Conservation (phyloP, 1,139 yeast genomes). For the Debaryomyces sp. region DNA sequence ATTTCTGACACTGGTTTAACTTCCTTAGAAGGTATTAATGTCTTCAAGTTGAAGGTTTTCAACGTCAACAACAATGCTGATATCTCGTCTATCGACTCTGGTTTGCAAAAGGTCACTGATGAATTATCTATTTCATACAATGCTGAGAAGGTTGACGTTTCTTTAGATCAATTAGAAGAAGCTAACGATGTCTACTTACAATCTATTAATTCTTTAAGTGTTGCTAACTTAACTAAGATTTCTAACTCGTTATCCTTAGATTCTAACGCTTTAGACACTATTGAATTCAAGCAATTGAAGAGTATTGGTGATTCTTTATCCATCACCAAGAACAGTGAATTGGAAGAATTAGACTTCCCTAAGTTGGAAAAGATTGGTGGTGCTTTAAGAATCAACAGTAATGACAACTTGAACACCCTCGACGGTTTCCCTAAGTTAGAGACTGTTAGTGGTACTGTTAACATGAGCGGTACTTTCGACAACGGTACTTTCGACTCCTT, state of each 20-base stretch:
- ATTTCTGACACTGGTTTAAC: slow-evolving; percentile 87
- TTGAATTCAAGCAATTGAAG: slow-evolving; percentile 59
- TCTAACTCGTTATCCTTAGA: slow-evolving; percentile 82
- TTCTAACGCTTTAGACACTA: slow-evolving; percentile 59
- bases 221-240: slow-evolving; percentile 67
- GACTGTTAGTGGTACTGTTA: slow-evolving; percentile 86
- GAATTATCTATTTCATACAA: slow-evolving; percentile 80
- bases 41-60: slow-evolving; percentile 69
- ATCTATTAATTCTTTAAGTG: slow-evolving; percentile 71
- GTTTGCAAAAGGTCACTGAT: slow-evolving; percentile 73
- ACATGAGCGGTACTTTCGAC: slow-evolving; percentile 76
- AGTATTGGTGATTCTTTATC: slow-evolving; percentile 81
- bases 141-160: slow-evolving; percentile 71
- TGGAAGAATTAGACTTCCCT: slow-evolving; percentile 71
- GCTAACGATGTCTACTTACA: slow-evolving; percentile 88
- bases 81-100: slow-evolving; percentile 65
- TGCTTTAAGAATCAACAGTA: slow-evolving; percentile 85
- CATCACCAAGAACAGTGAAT: slow-evolving; percentile 70
- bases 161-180: slow-evolving; percentile 70
- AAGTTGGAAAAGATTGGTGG: slow-evolving; percentile 76
- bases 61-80: slow-evolving; percentile 86
- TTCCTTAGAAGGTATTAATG: slow-evolving; percentile 79
- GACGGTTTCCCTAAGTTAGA: slow-evolving; percentile 74
- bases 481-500: slow-evolving; percentile 75
- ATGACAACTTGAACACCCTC: slow-evolving; percentile 66